Percentiles rank a stretch among this genome's conserved stretches.
Conservation (phyloP, 1,284 basidiomycete genomes). For the Schizophyllum amplum region DNA sequence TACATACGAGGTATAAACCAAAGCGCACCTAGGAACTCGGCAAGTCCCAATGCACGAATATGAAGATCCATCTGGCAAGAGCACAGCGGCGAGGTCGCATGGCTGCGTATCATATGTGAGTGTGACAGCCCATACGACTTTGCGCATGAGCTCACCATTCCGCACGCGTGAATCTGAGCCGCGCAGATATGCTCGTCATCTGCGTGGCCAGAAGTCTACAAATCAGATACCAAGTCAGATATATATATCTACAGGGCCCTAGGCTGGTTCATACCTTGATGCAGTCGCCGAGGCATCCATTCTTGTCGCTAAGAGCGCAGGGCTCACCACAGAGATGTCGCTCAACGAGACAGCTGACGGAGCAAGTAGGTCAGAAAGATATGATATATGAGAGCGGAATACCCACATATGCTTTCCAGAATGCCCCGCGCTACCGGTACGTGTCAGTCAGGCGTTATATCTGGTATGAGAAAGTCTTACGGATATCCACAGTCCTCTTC, state of each 20-base stretch:
- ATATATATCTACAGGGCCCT: too few relatives aligned
- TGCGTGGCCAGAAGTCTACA: constrained; percentile 31
- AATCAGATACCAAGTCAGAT: too few relatives aligned
- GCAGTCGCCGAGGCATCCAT: constrained; percentile 41
- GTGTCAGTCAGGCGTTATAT: constrained; percentile 1
- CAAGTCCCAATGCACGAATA: constrained; percentile 39
- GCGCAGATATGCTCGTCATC: constrained; percentile 46
- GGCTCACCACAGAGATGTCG: constrained; percentile 43
- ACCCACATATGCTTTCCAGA: constrained; percentile 43
- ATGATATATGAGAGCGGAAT: not conserved
- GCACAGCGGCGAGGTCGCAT: constrained; percentile 33
- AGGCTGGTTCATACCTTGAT: too few relatives aligned
- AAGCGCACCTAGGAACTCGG: constrained; percentile 31
- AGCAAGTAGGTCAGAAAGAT: not conserved
- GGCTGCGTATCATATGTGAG: too few relatives aligned
- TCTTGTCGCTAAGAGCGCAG: constrained; percentile 33
- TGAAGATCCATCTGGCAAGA: constrained; percentile 20
- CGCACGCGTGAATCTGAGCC: constrained; percentile 45
- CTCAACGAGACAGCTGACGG: constrained; percentile 36
- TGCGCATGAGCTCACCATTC: constrained; percentile 28
- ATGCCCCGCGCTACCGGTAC: constrained; percentile 43
- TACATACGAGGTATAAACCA: not conserved
- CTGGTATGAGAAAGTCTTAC: constrained; percentile 23
- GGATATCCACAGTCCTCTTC: constrained; percentile 31
- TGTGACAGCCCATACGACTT: too few relatives aligned